Base-by-base conservation (phyloP, 2,329 filamentous ascomycete species). In the Chrysosporium queenslandicum region DNA sequence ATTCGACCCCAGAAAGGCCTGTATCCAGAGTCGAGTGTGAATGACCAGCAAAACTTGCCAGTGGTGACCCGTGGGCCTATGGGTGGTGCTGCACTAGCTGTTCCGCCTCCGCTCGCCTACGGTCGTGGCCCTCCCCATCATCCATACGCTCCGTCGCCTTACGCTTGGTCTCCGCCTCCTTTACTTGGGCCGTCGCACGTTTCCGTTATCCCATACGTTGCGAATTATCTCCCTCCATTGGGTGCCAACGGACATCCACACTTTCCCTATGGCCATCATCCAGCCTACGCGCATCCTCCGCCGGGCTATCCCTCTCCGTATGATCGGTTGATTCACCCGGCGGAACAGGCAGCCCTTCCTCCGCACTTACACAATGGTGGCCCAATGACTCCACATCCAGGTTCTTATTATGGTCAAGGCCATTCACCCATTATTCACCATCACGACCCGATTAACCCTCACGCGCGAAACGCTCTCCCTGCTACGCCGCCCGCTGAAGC, bases 11-110 rank as follows among this genome's bases (percentile, higher is more conserved):
- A 84, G 42, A 96, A 95, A 75, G 91, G 90, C 65, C 88, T 97
- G 81, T 98, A 98, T 67, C 92, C 92, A 0, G 92, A 98, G 69
- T 94, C 91, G 1, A 94, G 88, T 42, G 82, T 96, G 60, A 87
- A 88, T 64, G 91, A 96, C 63, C 78, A 83, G 56, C 85, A 85
- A 65, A 85, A 84, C 54, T 82, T 88, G 12, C 87, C 90, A 11
- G 83, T 87, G 2, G 80, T 94, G 36, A 91, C 88, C 11, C 80
- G 88, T 58, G 80, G 85, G 0, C 88, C 80, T 4, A 82, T 83
- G 78, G 69, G 73, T 29, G 74, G 74, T 20, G 78, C 77, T 14
- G 60, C 68, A 9, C 81, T 79, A 63, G 70, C 75, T 5, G 71
- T 77, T 25, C 68, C 74, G 46, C 73, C 75, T 53, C 70, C 69